phyloP scores from a whole-genome alignment of 2,329 filamentous ascomycete species.

The Pseudocercospora crystallina region DNA sequence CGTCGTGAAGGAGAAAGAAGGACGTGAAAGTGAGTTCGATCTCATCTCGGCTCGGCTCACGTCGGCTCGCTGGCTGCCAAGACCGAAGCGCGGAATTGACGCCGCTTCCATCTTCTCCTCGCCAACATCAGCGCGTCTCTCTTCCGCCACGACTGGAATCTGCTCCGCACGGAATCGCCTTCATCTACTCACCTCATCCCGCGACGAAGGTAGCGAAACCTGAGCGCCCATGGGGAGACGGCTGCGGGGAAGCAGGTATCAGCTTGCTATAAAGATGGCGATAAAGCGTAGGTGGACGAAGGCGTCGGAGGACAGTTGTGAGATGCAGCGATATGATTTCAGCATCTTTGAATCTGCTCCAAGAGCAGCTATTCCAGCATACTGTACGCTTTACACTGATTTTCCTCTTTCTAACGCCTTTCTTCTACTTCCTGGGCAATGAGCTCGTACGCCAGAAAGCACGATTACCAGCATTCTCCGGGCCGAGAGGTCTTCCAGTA shows the following conservation, averaged over 20 bases:
- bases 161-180: constrained; percentile 4
- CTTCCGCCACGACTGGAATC: constrained; percentile 3
- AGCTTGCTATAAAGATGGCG: background rate
- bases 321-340: constrained; percentile 6
- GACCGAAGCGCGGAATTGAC: too few species aligned
- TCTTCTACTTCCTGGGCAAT: constrained; percentile 39
- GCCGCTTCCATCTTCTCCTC: background rate
- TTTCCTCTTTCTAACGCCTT: constrained; percentile 30
- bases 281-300: background rate
- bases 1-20: background rate
- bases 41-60: background rate
- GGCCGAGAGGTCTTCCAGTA: constrained; percentile 41
- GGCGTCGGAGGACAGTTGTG: too few species aligned
- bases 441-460: constrained; percentile 35
- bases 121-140: background rate
- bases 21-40: background rate
- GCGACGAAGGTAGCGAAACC: background rate
- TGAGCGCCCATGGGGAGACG: background rate
- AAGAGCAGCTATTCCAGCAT: constrained; percentile 5
- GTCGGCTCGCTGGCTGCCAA: background rate
- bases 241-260: background rate
- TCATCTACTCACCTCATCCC: constrained; percentile 4
- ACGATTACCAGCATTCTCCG: constrained; percentile 40
- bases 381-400: constrained; percentile 2
- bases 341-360: constrained; percentile 1